Conservation (phyloP, 179 eudicot genomes). For the Silene coronaria region DNA sequence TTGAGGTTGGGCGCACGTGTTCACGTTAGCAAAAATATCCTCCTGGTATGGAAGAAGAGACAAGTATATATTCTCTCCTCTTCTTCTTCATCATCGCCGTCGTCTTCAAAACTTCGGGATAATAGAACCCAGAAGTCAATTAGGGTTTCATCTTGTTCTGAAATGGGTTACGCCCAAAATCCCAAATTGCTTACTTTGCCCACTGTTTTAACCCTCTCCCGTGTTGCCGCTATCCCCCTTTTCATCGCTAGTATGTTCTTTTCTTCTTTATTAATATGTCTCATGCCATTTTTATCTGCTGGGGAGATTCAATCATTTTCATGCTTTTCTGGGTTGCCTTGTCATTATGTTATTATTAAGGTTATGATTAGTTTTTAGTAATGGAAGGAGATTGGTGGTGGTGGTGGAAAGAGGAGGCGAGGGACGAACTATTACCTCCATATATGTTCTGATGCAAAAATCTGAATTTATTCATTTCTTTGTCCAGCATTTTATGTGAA, state of each 20-base stretch:
- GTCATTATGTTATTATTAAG: not conserved
- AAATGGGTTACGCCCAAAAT: slow-evolving; percentile 35
- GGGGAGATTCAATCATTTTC: not conserved
- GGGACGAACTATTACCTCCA: too few species aligned
- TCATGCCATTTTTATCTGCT: not conserved
- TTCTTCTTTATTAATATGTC: not conserved
- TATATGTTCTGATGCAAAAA: not conserved
- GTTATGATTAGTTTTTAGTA: not conserved
- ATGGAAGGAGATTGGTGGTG: too few species aligned
- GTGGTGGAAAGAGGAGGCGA: too few species aligned
- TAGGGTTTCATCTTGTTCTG: slow-evolving; percentile 12
- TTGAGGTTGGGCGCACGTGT: slow-evolving; percentile 29
- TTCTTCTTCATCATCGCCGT: not conserved
- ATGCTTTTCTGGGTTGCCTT: too few species aligned
- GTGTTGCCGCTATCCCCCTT: slow-evolving; percentile 79
- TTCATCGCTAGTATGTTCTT: slow-evolving; percentile 61
- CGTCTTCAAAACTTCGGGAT: slow-evolving; percentile 6
- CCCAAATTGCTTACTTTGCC: slow-evolving; percentile 79
- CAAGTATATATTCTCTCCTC: slow-evolving; percentile 19
- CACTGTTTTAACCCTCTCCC: slow-evolving; percentile 74
- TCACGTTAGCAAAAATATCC: slow-evolving; percentile 17
- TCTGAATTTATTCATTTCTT: slow-evolving; percentile 16
- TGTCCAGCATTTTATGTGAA: slow-evolving; percentile 69
- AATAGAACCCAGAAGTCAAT: not conserved
- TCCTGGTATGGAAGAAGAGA: not conserved